Base-by-base conservation (phyloP, 1,284 basidiomycete genomes). In the Chalciporus sp. region DNA sequence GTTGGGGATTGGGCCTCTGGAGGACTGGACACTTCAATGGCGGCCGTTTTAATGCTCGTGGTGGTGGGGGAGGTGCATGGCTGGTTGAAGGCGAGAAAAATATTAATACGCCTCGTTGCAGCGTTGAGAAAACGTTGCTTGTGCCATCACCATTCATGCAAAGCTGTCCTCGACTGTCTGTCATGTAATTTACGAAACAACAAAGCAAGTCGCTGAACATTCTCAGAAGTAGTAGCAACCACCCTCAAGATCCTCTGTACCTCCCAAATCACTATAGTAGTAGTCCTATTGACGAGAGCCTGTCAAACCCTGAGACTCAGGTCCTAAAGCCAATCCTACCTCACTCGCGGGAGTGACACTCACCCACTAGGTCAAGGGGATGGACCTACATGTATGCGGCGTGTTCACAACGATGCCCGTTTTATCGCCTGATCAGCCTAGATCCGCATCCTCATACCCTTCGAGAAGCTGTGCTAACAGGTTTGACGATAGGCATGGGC, bases 401-500 rank as follows among this genome's bases (percentile, higher is more conserved):
- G 45, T 61, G 63, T 63, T 51, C 31, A n/a, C 61, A 58, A 61
- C 49, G 63, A 52, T 31, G 49, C 47, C 7, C 23, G 27, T 19
- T 35, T 26, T 42, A 43, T 43, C 49, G 19, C 31, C 31, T 35
- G 31, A 35, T 37, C 41, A 23, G n/a, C 27, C 29, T 16, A 33
- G 19, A 41, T 26, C 49, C 29, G 16, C 37, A 4, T 37, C 12
- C 23, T 58, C 51, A 63, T 35, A 33, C 46, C 53, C 50, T 54
- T 43, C 55, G 48, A 44, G 60, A 58, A 48, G 58, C 57, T 27
- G 56, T 55, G 58, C 59, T 67, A 27, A 42, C 59, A 1, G 57
- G 66, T 43, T 72, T 68, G 12, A 75, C 78, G 40, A 90, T 76
- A 1, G 88, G 88, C 78, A 88, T 89, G 0, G 87, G 89, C 42